phyloP scores from a whole-genome alignment of 805 yeast genomes.

The Zygosaccharomyces bailii region DNA sequence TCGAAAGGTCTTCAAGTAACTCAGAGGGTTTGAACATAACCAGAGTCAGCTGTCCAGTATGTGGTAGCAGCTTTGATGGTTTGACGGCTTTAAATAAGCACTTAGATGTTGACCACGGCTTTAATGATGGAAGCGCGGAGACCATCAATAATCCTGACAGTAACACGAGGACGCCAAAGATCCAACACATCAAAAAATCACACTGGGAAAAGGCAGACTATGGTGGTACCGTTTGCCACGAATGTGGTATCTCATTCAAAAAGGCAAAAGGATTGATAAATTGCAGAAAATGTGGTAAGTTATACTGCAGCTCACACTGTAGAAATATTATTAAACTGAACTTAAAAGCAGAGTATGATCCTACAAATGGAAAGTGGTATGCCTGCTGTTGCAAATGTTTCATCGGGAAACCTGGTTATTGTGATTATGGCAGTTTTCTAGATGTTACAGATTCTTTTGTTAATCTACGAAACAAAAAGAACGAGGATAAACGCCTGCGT shows the following conservation, averaged over 20 bases:
- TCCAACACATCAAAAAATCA: conserved; percentile 24
- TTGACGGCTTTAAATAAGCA: conserved; percentile 60
- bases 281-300: conserved; percentile 72
- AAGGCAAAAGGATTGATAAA: conserved; percentile 43
- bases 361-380: conserved; percentile 58
- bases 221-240: conserved; percentile 28
- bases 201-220: conserved; percentile 37
- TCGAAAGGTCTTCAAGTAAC: neutral
- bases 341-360: conserved; percentile 45
- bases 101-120: conserved; percentile 63
- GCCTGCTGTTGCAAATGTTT: conserved; percentile 68
- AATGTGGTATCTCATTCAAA: conserved; percentile 58
- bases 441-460: conserved; percentile 49
- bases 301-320: conserved; percentile 67
- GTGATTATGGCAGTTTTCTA: conserved; percentile 41
- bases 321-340: conserved; percentile 50
- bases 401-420: conserved; percentile 49
- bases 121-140: conserved; percentile 22
- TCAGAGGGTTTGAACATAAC: neutral
- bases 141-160: conserved; percentile 25
- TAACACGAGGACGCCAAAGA: conserved; percentile 36
- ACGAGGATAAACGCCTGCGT: conserved; percentile 50
- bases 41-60: conserved; percentile 58
- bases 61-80: conserved; percentile 55
- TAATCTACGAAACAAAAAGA: conserved; percentile 39